Evolutionary conservation across 805 yeast species (phyloP), one percentile per base, ranked within the genome.

Genomic region (Maudiozyma pseudohumilis): DNA sequence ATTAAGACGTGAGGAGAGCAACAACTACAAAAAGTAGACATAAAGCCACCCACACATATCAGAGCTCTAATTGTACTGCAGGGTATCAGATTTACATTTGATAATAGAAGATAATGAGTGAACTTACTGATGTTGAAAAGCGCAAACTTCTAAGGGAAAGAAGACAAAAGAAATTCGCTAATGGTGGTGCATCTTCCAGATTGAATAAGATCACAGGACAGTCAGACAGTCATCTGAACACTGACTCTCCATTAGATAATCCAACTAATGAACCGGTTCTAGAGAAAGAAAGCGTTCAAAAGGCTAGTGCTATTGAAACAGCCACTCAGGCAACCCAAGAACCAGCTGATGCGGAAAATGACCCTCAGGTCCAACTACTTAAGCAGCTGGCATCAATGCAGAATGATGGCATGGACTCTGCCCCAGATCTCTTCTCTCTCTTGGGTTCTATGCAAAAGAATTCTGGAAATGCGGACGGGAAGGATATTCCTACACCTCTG

Each of bases 131-230:
- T 6, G 77, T 75, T 29, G 84, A 77, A 45, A 75, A 70, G 57
- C 71, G 76, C 49, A 64, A 64, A 38, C 47, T 76, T 17, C 56
- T 78, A 32, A 66, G 83, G 40, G 83, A 79, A 50, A 68, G 81
- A 52, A 68, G 86, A 51, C 77, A 73, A 31, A 77, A 80, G 43
- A 77, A 76, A 52, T 67, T 78, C 64, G 59, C 64, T 35, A 65
- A 68, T 44, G 78, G 79, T 4, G 70, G 69, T 32, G 80, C 77
- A 16, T 50, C 72, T 3, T 64, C 64, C 16, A 61, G 86, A 42
- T 56, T 79, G 48, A 73, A 69, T 43, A 68, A 66, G 39, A 70
- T 70, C 39, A 60, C 70, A 2, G 71, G 70, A 2, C 52, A 59
- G 16, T 55, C 58, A 19, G 59, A 58, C 32, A 61, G 70, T 29